A percentile compares a stretch with the other conserved stretches of the same genome.
phyloP scores from a whole-genome alignment of 208 protist species.

The Wallacemonas sp. region DNA sequence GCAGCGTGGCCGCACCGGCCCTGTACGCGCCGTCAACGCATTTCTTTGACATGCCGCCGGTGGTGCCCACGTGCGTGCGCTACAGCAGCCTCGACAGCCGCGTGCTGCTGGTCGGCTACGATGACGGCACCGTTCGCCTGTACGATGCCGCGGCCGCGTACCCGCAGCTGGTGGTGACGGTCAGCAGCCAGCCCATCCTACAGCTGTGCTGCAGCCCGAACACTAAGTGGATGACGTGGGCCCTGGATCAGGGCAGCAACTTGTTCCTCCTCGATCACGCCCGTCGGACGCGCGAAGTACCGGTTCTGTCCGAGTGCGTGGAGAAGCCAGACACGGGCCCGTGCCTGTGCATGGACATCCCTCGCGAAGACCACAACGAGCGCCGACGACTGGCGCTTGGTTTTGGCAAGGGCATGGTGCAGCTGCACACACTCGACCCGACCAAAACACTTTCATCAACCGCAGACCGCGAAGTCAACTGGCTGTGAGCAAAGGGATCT shows the following conservation, averaged over 20 bases:
- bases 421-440: constrained; percentile 64
- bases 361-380: constrained; percentile 54
- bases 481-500: constrained; percentile 41
- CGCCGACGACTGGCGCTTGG: constrained; percentile 59
- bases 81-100: constrained; percentile 64
- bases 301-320: constrained; percentile 53
- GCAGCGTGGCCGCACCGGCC: constrained; percentile 67
- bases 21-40: constrained; percentile 50
- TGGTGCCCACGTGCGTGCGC: constrained; percentile 59
- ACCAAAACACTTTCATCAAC: constrained; percentile 40
- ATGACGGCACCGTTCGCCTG: constrained; percentile 75
- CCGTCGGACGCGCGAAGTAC: constrained; percentile 39
- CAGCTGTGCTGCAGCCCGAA: constrained; percentile 50
- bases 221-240: constrained; percentile 70
- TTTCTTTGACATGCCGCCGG: constrained; percentile 36
- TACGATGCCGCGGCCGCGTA: constrained; percentile 51
- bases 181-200: constrained; percentile 40
- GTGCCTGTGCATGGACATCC: constrained; percentile 66
- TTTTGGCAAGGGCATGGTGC: constrained; percentile 73
- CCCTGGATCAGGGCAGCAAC: constrained; percentile 66
- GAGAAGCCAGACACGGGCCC: constrained; percentile 56
- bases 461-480: constrained; percentile 62
- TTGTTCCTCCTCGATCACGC: constrained; percentile 75
- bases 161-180: constrained; percentile 68
- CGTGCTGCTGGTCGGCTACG: constrained; percentile 76